Base-by-base conservation (phyloP, 1,284 basidiomycete genomes). In the Cryptococcus neoformans region DNA sequence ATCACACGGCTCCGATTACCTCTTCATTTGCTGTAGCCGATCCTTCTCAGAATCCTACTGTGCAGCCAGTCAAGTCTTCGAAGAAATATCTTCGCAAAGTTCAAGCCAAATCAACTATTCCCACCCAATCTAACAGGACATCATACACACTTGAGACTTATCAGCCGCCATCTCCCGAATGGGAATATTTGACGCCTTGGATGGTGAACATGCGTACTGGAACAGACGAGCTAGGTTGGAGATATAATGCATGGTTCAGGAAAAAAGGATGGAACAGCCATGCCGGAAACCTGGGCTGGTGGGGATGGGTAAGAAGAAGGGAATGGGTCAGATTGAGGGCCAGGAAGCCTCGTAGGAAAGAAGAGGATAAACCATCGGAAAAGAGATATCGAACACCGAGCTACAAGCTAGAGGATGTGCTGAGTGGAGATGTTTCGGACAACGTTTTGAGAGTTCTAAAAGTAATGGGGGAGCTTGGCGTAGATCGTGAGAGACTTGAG, bases 151-250 rank as follows among this genome's bases (percentile, higher is more conserved):
- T 72, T 1, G 59, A 72, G 28, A 73, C 73, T 6, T 77, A 63
- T 54, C 74, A 78, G 57, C 66, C 70, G 0, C 71, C 75, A 8
- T 66, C 66, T 21, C 71, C 76, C 1, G 66, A 66, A 12, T 79
- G 78, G 78, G 55, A 61, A 28, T 79, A 74, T 70, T 49, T 76
- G 6, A 75, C 75, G 4, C 67, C 70, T 0, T 79, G 78, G 78
- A 72, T 78, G 67, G 64, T 75, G 51, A 77, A 77, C 57, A 79
- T 79, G 77, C 67, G 72, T 1, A 55, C 58, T 9, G 72, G 74
- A 16, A 75, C 76, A 12, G 78, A 79, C 54, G 77, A 79, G 55
- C 65, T 66, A 17, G 78, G 78, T 12, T 79, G 76, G 76, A 60
- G 69, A 59, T 79, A 78, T 58, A 78, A 78, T 55, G 67, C 67